phyloP scores from a whole-genome alignment of 2,329 filamentous ascomycete genomes.

The Colletotrichum spinosum region DNA sequence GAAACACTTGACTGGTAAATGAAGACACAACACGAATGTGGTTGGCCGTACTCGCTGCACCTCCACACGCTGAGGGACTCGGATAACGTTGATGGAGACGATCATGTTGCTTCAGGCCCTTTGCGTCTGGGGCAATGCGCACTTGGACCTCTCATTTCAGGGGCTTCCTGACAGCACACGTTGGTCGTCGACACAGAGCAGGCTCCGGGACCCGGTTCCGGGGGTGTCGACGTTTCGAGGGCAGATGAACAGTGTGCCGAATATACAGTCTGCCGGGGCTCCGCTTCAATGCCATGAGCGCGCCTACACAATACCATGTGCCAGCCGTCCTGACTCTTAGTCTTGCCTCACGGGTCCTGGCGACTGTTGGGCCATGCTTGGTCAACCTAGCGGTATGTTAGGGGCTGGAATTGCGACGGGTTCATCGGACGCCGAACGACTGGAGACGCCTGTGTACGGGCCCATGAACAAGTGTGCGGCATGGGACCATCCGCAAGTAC shows the following conservation, averaged over 20 bases:
- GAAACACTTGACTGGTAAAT: too few species aligned
- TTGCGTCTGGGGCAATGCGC: neutral
- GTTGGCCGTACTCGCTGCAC: too few species aligned
- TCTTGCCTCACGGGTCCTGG: slow-evolving; percentile 4
- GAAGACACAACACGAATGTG: too few species aligned
- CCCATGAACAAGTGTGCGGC: too few species aligned
- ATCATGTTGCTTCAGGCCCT: too few species aligned
- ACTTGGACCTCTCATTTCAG: neutral
- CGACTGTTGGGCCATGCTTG: slow-evolving; percentile 4
- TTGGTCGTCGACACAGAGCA: neutral
- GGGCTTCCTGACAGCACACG: neutral
- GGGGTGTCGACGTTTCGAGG: slow-evolving; percentile 12
- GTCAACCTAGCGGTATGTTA: slow-evolving; percentile 2
- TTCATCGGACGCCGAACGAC: too few species aligned
- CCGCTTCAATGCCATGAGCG: slow-evolving; percentile 8
- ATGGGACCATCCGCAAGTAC: slow-evolving; percentile 9
- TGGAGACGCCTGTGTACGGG: too few species aligned
- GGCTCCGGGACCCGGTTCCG: neutral
- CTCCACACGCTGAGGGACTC: too few species aligned
- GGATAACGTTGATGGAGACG: too few species aligned
- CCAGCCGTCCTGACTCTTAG: neutral
- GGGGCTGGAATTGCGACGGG: too few species aligned
- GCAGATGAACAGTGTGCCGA: slow-evolving; percentile 30
- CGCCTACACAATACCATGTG: neutral
- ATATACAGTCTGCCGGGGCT: slow-evolving; percentile 27